Base-by-base conservation (phyloP, 345 rosid species). In the Arabis alpina region DNA sequence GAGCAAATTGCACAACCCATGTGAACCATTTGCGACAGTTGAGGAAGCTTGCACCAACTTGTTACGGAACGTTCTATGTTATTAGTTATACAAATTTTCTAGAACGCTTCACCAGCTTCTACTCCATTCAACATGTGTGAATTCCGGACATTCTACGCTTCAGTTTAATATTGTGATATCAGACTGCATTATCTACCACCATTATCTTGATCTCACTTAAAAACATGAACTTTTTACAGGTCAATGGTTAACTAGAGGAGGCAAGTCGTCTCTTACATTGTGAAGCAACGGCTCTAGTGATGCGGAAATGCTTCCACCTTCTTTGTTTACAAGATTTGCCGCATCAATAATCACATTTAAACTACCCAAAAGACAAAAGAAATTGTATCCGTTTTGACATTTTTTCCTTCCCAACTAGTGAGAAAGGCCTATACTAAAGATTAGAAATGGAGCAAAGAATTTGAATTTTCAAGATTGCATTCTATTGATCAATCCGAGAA, bases 261-360 rank as follows among this genome's bases (percentile, higher is more conserved):
- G 82, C 89, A 19, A 86, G 92, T 50, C 76, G 96, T 55, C 82
- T 91, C 34, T 60, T 91, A 53, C 76, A 89, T 7, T 89, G 96
- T 16, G 92, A 89, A 82, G 96, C 96, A 66, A 83, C 93, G 0
- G 93, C 96, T 0, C 74, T 79, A 47, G 93, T 92, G 1, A 92
- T 92, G 93, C 53, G 90, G 65, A 82, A 87, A 82, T 87, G 92
- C 78, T 89, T 92, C 66, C 64, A 77, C 59, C 90, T 92, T 30
- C 86, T 89, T 8, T 90, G 96, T 91, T 64, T 83, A 86, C 87
- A 89, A 85, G 84, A 82, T 89, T 75, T 89, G 78, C 80, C 40
- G 6, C 57, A 32, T 36, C 39, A 36, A 8, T 6, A 19, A 7
- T 7, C 39, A 36, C 39, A 36, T 36, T 32, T 32, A 32, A 6